Evolutionary conservation across 208 protist genomes (phyloP), one percentile per base, ranked within the genome.

Genomic region (Trypanosoma cruzi): DNA sequence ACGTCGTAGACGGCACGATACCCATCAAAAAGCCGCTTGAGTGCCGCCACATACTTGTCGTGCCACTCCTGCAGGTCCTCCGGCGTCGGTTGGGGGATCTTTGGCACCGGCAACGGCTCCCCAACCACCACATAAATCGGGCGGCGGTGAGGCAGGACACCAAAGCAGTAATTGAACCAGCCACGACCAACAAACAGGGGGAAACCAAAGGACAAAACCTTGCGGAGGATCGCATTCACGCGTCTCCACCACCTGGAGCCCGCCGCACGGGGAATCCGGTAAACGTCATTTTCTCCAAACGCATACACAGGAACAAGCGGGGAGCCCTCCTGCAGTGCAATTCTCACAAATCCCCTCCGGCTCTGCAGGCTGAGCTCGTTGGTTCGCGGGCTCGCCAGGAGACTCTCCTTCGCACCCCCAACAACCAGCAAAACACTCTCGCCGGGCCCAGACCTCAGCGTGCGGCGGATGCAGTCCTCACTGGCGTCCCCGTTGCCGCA

Each of bases 281-380:
- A 97, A 18, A 89, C 85, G 77, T 93, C 88, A 67, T 90, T 97
- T 63, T 97, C 92, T 4, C 92, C 92, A 67, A 97, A 95, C 54
- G 70, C 86, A 75, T 94, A 95, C 24, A 90, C 84, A 0, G 92
- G 92, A 50, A 97, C 92, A 0, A 97, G 80, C 13, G 81, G 73
- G 0, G 71, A 68, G 29, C 92, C 92, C 64, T 88, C 80, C 63
- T 95, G 80, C 24, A 97, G 71, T 31, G 92, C 92, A 56, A 95
- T 91, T 61, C 89, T 90, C 49, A 95, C 82, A 66, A 97, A 97
- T 0, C 92, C 92, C 54, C 92, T 94, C 8, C 92, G 83, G 54
- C 85, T 80, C 36, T 80, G 66, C 11, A 97, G 72, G 7, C 82
- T 61, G 1, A 97, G 68, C 36, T 95, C 84, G 75, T 93, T 94